Base-by-base conservation (phyloP, 1,284 basidiomycete genomes). In the Ceratobasidium sp. region DNA sequence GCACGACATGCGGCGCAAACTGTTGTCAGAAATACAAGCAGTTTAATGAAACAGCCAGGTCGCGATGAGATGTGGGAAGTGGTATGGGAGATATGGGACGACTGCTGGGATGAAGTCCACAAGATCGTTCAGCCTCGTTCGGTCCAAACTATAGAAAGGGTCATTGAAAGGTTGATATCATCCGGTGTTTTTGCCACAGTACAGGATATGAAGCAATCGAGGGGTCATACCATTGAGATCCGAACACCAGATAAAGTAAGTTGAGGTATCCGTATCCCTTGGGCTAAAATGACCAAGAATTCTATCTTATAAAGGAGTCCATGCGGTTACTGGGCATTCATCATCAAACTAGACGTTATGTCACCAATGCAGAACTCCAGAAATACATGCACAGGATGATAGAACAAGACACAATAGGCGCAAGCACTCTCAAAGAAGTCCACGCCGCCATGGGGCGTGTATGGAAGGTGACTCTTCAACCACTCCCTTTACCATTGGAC, bases 11-110 rank as follows among this genome's bases (percentile, higher is more conserved):
- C 48, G 0, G 64, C 64, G 2, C 6, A 67, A 43, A 30, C n/a
- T 18, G 52, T 67, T 9, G 64, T 67, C 2, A 26, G 39, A 2
- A 39, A 41, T 18, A 67, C 64, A 1, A 10, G 64, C 14, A 2
- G n/a, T 3, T 4, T 16, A 21, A 53, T 67, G 21, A 39, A 67
- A 21, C 16, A 67, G 16, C 30, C 16, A 8, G 21, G 26, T 21
- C 23, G 64, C 21, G 64, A 67, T 18, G 16, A 41, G n/a, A 67
- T 67, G 64, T 67, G 50, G 48, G 21, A 55, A 45, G 12, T 4
- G 21, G 36, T 67, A 1, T 67, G 64, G 64, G 14, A 28, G 1
- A 36, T 52, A 3, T 67, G 64, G 64, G 46, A 67, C 9, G 21
- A 21, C 23, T 59, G 57, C 57, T 59, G 57, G 57, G 34, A 39